Evolutionary conservation across 1,284 basidiomycete genomes (phyloP).

Genomic region (Cryptococcus sp.): DNA sequence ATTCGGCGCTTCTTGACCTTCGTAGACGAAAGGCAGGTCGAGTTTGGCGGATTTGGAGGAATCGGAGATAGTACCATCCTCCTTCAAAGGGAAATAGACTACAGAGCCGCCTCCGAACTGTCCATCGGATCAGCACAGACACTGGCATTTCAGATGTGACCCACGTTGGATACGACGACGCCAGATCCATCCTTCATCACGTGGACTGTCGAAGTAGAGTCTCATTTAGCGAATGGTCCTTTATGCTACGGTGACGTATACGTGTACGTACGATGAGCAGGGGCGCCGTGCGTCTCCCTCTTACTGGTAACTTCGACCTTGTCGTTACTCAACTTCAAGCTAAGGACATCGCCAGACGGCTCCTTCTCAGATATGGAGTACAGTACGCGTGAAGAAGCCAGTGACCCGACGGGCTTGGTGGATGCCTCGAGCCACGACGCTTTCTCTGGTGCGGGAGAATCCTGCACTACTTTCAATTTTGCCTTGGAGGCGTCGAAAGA

Average conservation of each 20-base stretch:
- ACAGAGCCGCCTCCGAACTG: slow-evolving; percentile 41
- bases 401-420: slow-evolving; percentile 1
- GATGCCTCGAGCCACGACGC: slow-evolving; percentile 46
- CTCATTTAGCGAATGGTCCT: background rate
- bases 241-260: background rate
- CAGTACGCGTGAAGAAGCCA: slow-evolving; percentile 20
- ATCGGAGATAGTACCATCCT: slow-evolving; percentile 28
- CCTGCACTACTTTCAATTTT: slow-evolving; percentile 31
- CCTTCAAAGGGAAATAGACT: slow-evolving; percentile 36
- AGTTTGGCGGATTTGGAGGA: slow-evolving; percentile 29
- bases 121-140: background rate
- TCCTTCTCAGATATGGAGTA: slow-evolving; percentile 45
- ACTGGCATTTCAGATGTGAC: background rate
- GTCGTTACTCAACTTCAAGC: slow-evolving; percentile 27
- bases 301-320: slow-evolving; percentile 35
- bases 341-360: slow-evolving; percentile 27
- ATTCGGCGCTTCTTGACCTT: slow-evolving; percentile 34
- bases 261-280: slow-evolving; percentile 40
- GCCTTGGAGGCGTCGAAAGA: slow-evolving; percentile 37
- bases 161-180: slow-evolving; percentile 43
- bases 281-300: slow-evolving; percentile 34
- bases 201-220: slow-evolving; percentile 29
- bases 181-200: slow-evolving; percentile 46
- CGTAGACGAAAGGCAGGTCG: slow-evolving; percentile 39
- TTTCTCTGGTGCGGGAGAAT: slow-evolving; percentile 32